These are phyloP conservation scores for Olyra latifolia DNA, from an alignment of 176 grass and related monocot species.

Conservation along the genomic window DNA sequence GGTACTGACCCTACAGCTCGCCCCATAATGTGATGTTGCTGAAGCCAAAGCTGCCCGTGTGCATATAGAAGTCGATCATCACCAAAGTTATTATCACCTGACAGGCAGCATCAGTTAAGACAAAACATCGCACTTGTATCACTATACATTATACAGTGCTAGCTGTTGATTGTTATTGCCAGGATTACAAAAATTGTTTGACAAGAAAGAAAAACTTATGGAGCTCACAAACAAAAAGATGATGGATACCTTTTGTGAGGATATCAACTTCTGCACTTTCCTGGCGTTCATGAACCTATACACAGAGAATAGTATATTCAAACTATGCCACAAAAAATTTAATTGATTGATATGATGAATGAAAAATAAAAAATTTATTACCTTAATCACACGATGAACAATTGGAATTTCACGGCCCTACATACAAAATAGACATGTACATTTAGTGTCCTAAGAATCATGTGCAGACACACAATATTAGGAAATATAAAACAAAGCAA, in stretches of 20 bases:
- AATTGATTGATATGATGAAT: background rate
- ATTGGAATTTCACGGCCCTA: conserved; percentile 84
- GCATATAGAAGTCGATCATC: conserved; percentile 80
- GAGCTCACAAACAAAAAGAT: background rate
- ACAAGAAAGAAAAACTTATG: background rate
- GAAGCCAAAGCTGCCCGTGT: conserved; percentile 91
- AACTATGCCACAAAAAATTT: background rate
- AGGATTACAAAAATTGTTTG: background rate
- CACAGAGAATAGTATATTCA: conserved; percentile 23
- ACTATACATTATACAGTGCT: background rate
- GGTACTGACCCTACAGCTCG: conserved; percentile 70
- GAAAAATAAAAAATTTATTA: conserved; percentile 16
- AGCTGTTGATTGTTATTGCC: background rate
- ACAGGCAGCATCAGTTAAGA: background rate
- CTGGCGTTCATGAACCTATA: conserved; percentile 79
- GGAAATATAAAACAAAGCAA: background rate
- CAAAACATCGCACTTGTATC: background rate
- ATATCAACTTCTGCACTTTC: conserved; percentile 78
- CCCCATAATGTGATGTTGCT: conserved; percentile 81
- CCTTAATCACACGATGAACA: conserved; percentile 88
- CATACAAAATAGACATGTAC: conserved; percentile 24
- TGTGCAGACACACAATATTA: background rate
- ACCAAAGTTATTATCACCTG: conserved; percentile 83
- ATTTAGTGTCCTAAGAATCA: conserved; percentile 23
- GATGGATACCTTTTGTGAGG: conserved; percentile 74